phyloP scores from a whole-genome alignment of 352 stramenopile genomes.

The Plasmopara viticola region DNA sequence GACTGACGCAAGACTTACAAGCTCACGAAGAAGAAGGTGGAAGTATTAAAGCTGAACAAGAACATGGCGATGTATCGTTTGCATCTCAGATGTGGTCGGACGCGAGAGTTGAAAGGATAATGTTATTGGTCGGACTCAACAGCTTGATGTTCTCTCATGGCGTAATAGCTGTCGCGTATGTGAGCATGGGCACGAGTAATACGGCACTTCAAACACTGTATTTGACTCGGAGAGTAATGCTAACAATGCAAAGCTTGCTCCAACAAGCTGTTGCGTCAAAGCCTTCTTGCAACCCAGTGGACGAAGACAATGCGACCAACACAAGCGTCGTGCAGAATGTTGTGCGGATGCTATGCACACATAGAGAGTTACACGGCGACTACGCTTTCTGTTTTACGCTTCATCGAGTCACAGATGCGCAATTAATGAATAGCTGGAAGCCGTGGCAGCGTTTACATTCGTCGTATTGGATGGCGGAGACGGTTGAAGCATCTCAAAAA shows the following conservation, averaged over 20 bases:
- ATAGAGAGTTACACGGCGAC: conserved; percentile 2
- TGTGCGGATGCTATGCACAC: conserved; percentile 5
- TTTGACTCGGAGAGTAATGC: conserved; percentile 22
- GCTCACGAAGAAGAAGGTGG: conserved; percentile 22
- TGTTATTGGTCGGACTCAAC: conserved; percentile 15
- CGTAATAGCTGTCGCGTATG: conserved; percentile 29
- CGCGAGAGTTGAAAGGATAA: conserved; percentile 31
- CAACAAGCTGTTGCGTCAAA: neutral
- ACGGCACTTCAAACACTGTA: conserved; percentile 30
- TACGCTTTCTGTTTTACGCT: conserved; percentile 29
- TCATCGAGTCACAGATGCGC: conserved; percentile 36
- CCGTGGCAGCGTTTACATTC: conserved; percentile 48
- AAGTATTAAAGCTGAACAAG: conserved; percentile 1
- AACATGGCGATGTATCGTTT: neutral
- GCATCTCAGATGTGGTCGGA: conserved; percentile 20
- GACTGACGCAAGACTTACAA: conserved; percentile 45
- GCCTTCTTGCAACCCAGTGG: neutral
- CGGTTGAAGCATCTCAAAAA: conserved; percentile 9
- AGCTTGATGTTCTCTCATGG: conserved; percentile 21
- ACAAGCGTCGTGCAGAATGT: conserved; percentile 9
- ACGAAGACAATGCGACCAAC: conserved; percentile 1
- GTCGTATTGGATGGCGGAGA: conserved; percentile 33
- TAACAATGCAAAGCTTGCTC: conserved; percentile 24
- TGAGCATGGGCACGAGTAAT: conserved; percentile 21
- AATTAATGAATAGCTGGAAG: conserved; percentile 52